A percentile compares a stretch with the other conserved stretches of the same genome.
phyloP scores from a whole-genome alignment of 1,284 basidiomycete genomes.

The Cystobasidium pallidum region DNA sequence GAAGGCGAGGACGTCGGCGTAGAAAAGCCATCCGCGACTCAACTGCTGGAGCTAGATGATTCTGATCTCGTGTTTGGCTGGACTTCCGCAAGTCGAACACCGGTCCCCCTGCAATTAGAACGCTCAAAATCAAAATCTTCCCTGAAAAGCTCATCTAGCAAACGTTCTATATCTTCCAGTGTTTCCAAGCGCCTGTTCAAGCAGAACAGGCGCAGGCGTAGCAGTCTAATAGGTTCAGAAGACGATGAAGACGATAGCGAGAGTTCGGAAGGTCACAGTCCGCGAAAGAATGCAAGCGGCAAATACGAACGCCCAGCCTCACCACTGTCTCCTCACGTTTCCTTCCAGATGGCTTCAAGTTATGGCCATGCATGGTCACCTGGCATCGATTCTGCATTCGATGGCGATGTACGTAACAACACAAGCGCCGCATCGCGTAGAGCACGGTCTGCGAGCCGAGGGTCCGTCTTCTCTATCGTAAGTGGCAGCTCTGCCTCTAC shows the following conservation, averaged over 20 bases:
- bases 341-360: constrained; percentile 20
- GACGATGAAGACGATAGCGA: constrained; percentile 34
- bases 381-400: too few species aligned
- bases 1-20: neutral
- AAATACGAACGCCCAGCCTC: neutral
- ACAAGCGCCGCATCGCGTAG: neutral
- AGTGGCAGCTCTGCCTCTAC: constrained; percentile 46
- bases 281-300: neutral
- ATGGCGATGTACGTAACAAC: neutral
- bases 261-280: neutral
- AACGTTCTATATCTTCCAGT: constrained; percentile 22
- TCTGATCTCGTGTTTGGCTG: constrained; percentile 38
- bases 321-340: constrained; percentile 13
- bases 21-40: neutral
- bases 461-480: constrained; percentile 37
- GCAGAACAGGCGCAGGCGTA: constrained; percentile 18
- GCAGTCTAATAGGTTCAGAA: neutral
- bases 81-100: constrained; percentile 15
- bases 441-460: constrained; percentile 43
- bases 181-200: constrained; percentile 24
- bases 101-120: constrained; percentile 2
- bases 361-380: neutral
- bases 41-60: constrained; percentile 8
- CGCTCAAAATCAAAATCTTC: constrained; percentile 28
- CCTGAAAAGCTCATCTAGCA: constrained; percentile 25